These are phyloP conservation scores for Lolium rigidum DNA, from an alignment of 176 grass and related monocot genomes.

Conservation along the genomic window DNA sequence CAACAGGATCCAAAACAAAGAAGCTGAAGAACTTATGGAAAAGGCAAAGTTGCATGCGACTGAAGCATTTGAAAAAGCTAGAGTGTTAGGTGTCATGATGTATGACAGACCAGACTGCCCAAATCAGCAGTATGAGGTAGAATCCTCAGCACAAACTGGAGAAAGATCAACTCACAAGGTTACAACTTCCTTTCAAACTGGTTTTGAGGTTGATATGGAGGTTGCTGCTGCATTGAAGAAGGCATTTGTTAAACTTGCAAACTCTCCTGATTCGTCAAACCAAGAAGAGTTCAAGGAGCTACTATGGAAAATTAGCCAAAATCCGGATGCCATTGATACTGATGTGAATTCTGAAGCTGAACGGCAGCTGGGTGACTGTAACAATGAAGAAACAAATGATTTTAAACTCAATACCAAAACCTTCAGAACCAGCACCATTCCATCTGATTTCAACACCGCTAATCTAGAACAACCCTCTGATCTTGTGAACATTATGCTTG, in stretches of 20 bases:
- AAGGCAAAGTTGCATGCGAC: constrained; percentile 60
- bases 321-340: constrained; percentile 64
- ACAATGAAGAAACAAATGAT: constrained; percentile 22
- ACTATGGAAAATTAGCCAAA: constrained; percentile 81
- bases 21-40: constrained; percentile 64
- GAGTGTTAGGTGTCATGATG: constrained; percentile 94
- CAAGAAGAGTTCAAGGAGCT: constrained; percentile 82
- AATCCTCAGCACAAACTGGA: constrained; percentile 57
- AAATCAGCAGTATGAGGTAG: constrained; percentile 64
- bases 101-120: constrained; percentile 83
- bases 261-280: constrained; percentile 52
- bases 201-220: constrained; percentile 90
- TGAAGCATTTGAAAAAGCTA: constrained; percentile 84
- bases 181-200: constrained; percentile 87
- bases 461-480: constrained; percentile 41
- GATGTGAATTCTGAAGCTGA: constrained; percentile 47
- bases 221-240: constrained; percentile 84
- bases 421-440: constrained; percentile 31
- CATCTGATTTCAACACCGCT: constrained; percentile 40
- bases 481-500: constrained; percentile 71
- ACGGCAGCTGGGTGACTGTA: constrained; percentile 17
- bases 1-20: constrained; percentile 70
- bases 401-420: constrained; percentile 36
- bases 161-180: constrained; percentile 74
- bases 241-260: constrained; percentile 74